Evolutionary conservation across 371 early-diverging fungal species (phyloP), one percentile per base, ranked within the genome.

Genomic region (Rhizopus delemar): DNA sequence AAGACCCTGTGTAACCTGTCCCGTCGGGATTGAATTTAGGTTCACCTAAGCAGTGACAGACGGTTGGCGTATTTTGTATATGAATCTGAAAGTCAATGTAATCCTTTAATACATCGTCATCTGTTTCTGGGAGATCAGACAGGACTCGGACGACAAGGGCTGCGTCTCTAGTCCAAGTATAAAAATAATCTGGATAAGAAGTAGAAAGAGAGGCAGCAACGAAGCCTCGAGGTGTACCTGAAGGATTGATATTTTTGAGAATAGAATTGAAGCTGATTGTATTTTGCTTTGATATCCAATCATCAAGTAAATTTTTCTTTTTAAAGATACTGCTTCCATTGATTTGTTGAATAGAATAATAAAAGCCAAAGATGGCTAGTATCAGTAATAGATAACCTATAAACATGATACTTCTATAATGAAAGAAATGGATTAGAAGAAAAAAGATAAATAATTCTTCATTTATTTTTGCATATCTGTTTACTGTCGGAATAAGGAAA

Each of bases 161-260:
- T 4, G 88, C 72, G 51, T 93, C 93, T 46, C 93, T 78, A 11
- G 83, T 80, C 93, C 93, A 93, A 15, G 81, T 69, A 61, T 86
- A 93, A 49, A 78, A 91, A 77, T 93, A 93, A 66, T 91, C 81
- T 3, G 92, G 93, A 5, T 80, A 48, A 15, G 29, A 35, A 0
- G 69, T 74, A 6, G 74, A 74, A 2, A 70, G 55, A 5, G 78
- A 77, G 5, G 78, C 78, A 36, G 74, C 72, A 43, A 74, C 58
- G 43, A 77, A 77, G 0, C 78, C 78, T 33, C 60, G 46, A 1
- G 43, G 52, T 0, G 74, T 63, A 3, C 73, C 71, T 8, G 70
- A 57, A 28, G 78, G 74, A 41, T 77, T 74, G 32, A 77, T 66
- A 16, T 77, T 77, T 2, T 63, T 46, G 4, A 60, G 50, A 4